A percentile compares a stretch with the other conserved stretches of the same genome.
phyloP scores from a whole-genome alignment of 2,329 filamentous ascomycete species.

The Colletotrichum tanaceti region DNA sequence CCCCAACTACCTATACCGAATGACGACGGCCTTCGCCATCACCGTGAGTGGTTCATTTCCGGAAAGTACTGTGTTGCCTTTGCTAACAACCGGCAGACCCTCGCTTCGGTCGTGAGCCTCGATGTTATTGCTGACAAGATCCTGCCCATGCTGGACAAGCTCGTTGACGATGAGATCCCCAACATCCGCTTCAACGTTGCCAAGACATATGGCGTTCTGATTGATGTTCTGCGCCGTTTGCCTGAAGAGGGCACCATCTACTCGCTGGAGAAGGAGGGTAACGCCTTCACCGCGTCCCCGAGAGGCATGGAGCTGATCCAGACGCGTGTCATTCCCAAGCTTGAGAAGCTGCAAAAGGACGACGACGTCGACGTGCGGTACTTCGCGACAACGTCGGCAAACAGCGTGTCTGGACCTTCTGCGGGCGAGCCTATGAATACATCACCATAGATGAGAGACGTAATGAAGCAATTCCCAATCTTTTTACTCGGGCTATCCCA shows the following conservation, averaged over 20 bases:
- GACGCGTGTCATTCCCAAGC: constrained; percentile 85
- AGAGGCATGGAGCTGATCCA: constrained; percentile 84
- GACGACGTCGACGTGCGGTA: constrained; percentile 98
- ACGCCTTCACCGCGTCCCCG: constrained; percentile 71
- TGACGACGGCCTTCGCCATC: constrained; percentile 99
- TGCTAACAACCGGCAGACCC: constrained; percentile 71
- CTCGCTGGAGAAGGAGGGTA: constrained; percentile 83
- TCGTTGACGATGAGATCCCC: constrained; percentile 93
- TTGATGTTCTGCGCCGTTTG: constrained; percentile 90
- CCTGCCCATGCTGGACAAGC: constrained; percentile 94
- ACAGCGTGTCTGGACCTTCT: constrained; percentile 61
- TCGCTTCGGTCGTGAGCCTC: constrained; percentile 91
- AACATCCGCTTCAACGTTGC: constrained; percentile 99
- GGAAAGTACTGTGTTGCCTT: constrained; percentile 22
- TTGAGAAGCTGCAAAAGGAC: constrained; percentile 96
- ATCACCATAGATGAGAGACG: constrained; percentile 67
- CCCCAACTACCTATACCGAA: constrained; percentile 98
- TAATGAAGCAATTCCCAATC: constrained; percentile 68
- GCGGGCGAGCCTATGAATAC: constrained; percentile 73
- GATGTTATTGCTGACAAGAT: constrained; percentile 94
- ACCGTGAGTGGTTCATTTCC: constrained; percentile 74
- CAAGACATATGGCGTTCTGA: constrained; percentile 93
- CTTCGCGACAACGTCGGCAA: constrained; percentile 91
- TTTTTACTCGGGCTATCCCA: constrained; percentile 29
- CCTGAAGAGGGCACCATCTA: constrained; percentile 89